phyloP scores from a whole-genome alignment of 768 basidiomycete species.

The Coprinopsis marcescibilis region DNA sequence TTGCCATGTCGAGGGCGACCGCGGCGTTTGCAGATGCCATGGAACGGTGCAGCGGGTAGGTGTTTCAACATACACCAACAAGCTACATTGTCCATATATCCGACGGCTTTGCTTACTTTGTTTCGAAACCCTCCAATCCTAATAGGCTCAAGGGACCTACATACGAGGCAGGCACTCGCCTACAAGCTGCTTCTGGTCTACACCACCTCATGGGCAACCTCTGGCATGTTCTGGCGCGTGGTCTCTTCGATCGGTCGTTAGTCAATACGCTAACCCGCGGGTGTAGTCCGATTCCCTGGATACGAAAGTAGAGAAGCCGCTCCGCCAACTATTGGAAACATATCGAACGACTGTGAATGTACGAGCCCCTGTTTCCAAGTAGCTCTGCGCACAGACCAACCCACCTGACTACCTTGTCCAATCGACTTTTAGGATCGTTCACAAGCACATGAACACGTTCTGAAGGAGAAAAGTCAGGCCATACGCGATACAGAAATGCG shows the following conservation, averaged over 20 bases:
- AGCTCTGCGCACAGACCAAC: neutral
- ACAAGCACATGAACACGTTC: conserved; percentile 71
- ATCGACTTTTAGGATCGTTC: conserved; percentile 65
- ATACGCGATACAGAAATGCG: conserved; percentile 83
- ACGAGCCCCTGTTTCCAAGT: conserved; percentile 10
- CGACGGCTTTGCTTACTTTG: neutral
- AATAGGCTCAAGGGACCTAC: conserved; percentile 71
- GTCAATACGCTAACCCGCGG: conserved; percentile 1
- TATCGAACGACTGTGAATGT: conserved; percentile 74
- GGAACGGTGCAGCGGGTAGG: conserved; percentile 78
- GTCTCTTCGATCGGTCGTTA: conserved; percentile 4
- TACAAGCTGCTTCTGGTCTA: conserved; percentile 83
- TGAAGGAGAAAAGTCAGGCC: conserved; percentile 77
- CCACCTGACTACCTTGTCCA: neutral
- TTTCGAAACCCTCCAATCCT: conserved; percentile 2
- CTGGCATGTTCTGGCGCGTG: conserved; percentile 80
- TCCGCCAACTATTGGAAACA: conserved; percentile 77
- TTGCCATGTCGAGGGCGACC: conserved; percentile 77
- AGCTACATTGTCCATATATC: neutral
- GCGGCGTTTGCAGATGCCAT: conserved; percentile 84
- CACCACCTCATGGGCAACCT: conserved; percentile 92
- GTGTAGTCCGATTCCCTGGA: conserved; percentile 77
- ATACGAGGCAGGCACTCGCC: conserved; percentile 73
- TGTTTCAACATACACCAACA: no score
- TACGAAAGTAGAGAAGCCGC: conserved; percentile 82